phyloP scores from a whole-genome alignment of 2,329 filamentous ascomycete genomes.

The Microcyclospora pomicola region DNA sequence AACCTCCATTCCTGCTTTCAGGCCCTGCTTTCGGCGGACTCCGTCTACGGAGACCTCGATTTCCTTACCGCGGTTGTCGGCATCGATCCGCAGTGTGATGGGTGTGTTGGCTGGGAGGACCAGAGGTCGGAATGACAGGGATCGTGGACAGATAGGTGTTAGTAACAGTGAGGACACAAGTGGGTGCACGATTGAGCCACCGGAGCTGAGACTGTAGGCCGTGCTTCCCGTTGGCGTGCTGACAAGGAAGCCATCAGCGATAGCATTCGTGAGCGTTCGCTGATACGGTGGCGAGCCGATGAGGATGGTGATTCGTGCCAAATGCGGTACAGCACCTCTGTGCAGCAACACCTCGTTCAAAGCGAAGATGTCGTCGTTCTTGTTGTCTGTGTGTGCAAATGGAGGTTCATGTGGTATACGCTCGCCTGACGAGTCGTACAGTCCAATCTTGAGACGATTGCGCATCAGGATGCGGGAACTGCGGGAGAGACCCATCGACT shows the following conservation, averaged over 20 bases:
- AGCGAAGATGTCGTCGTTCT: slow-evolving; percentile 45
- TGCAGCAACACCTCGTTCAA: slow-evolving; percentile 95
- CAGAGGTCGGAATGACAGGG: slow-evolving; percentile 79
- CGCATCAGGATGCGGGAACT: slow-evolving; percentile 72
- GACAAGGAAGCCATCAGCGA: slow-evolving; percentile 88
- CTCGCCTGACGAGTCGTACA: slow-evolving; percentile 59
- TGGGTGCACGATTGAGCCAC: slow-evolving; percentile 87
- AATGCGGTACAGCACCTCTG: slow-evolving; percentile 74
- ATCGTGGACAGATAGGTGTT: slow-evolving; percentile 87
- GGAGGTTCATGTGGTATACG: slow-evolving; percentile 23
- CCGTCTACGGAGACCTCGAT: slow-evolving; percentile 39
- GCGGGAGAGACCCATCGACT: slow-evolving; percentile 62
- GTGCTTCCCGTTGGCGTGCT: slow-evolving; percentile 91
- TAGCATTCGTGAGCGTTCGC: slow-evolving; percentile 80
- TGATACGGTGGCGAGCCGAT: slow-evolving; percentile 49
- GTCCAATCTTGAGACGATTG: slow-evolving; percentile 71
- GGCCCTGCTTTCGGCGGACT: slow-evolving; percentile 28
- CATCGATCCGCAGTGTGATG: slow-evolving; percentile 67
- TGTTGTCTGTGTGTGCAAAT: slow-evolving; percentile 17
- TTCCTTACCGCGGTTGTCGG: slow-evolving; percentile 37
- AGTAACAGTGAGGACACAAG: slow-evolving; percentile 77
- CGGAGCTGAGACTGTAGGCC: slow-evolving; percentile 85
- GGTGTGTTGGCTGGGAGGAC: slow-evolving; percentile 78
- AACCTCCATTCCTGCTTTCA: slow-evolving; percentile 50
- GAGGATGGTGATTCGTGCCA: slow-evolving; percentile 83